Evolutionary conservation across 768 basidiomycete species (phyloP), one percentile per base, ranked within the genome.

Genomic region (Russula sp.): DNA sequence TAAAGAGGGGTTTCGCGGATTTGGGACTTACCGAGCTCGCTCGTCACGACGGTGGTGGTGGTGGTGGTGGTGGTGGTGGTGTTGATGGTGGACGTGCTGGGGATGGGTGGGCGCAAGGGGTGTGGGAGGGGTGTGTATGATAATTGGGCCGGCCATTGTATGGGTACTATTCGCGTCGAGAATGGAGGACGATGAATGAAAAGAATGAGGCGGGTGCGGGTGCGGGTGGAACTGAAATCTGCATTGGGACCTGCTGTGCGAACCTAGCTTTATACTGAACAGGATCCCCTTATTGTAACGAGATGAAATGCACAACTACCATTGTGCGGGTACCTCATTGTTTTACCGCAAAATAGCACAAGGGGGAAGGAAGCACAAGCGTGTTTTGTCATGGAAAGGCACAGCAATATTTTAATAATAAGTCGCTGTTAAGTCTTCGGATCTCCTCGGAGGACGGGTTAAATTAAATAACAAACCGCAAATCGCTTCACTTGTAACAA

Each of bases 71-170:
- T 8, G 30, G 5, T 30, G 30, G 30, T 30, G 30, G 30, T 30
- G 30, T 32, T 30, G 5, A 6, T 8, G 7, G 30, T 30, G 30
- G 30, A 4, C 4, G 5, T 4, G 30, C 4, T 30, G 7, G 30
- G 3, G 30, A 32, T 14, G 20, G 24, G 55, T 50, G 38, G 34
- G 5, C 8, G 46, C 24, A 32, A 28, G 11, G 49, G 62, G 22
- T 7, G 56, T 22, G 20, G 22, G 20, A 24, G 59, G 18, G 14
- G 40, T 11, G 42, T 51, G 46, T 2, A 65, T 38, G 42, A 65
- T 22, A 52, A 65, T 4, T 61, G 64, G 64, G 49, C 64, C 64
- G 26, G 64, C 64, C 64, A 65, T 65, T 51, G 32, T 38, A n/a
- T n/a, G 20, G 5, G 38, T 40, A 40, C 5, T 18, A 18, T 7